Percentiles rank a stretch among this genome's conserved stretches.
Evolutionary conservation across 352 stramenopile genomes (phyloP).

Genomic region (Globisporangium emineosum): DNA sequence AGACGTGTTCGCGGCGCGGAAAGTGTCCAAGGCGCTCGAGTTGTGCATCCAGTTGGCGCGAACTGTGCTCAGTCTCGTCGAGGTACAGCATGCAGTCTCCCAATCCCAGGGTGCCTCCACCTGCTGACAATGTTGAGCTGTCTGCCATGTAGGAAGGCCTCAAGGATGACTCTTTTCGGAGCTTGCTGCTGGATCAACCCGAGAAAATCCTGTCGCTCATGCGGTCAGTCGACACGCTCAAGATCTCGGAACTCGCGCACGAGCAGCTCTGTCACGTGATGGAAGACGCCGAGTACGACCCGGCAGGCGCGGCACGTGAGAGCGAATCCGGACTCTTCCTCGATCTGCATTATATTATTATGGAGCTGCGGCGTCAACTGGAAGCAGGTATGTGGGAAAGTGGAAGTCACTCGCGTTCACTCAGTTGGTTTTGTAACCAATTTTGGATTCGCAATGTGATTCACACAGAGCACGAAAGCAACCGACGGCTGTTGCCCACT

Average conservation of each 20-base stretch:
- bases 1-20: slow-evolving; percentile 54
- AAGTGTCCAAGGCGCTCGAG: slow-evolving; percentile 43
- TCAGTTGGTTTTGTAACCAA: not conserved
- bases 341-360: slow-evolving; percentile 43
- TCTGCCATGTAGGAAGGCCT: slow-evolving; percentile 19
- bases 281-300: slow-evolving; percentile 55
- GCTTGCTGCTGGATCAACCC: slow-evolving; percentile 35
- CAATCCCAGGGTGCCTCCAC: slow-evolving; percentile 1
- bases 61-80: slow-evolving; percentile 22
- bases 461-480: slow-evolving; percentile 34
- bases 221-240: slow-evolving; percentile 22
- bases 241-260: slow-evolving; percentile 33
- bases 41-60: slow-evolving; percentile 44
- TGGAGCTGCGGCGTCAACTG: slow-evolving; percentile 30
- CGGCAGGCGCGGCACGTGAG: slow-evolving; percentile 44
- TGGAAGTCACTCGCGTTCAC: not conserved
- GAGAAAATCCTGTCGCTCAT: slow-evolving; percentile 34
- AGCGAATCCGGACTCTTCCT: slow-evolving; percentile 66
- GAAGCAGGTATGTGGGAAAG: slow-evolving; percentile 19
- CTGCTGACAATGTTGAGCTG: not conserved
- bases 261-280: slow-evolving; percentile 47
- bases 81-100: slow-evolving; percentile 15
- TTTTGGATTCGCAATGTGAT: too few species aligned
- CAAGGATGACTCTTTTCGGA: slow-evolving; percentile 45
- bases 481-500: slow-evolving; percentile 38